Base-by-base conservation (phyloP, 495 filamentous ascomycete species). In the Lepidopterella palustris region DNA sequence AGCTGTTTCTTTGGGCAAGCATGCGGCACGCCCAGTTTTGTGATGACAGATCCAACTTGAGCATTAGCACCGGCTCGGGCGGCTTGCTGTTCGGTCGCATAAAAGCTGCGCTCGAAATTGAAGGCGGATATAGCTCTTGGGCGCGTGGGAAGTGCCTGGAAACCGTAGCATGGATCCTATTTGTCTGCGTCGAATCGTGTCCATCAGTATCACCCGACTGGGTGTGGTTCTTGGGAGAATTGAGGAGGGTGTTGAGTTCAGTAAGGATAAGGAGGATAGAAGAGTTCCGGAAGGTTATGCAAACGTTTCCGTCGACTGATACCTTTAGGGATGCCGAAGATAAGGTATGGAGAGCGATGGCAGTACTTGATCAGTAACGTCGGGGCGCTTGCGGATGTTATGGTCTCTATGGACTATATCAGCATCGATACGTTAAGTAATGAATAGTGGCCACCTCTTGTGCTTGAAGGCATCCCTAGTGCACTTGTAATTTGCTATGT, bases 231-330 rank as follows among this genome's bases (percentile, higher is more conserved):
- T 27, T 65, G 1, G 26, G 48, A 10, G 55, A 52, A 18, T n/a
- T 59, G 6, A 58, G 54, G 35, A 65, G 55, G 29, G 52, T 52
- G 6, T 23, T 47, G 10, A 58, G 57, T 24, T 47, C 61, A 18
- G 29, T 61, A 54, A 65, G 61, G 40, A n/a, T 65, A 26, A 61
- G 57, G 49, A 48, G 9, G 15, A 55, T 40, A 8, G 62, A 65
- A 13, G 58, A 65, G 15, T 65, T 65, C 15, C 31, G 23, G 50
- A 61, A 65, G 54, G 31, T 23, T 9, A 31, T 65, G 5, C 54
- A 45, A 4, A 21, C 40, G 26, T 65, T 61, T 45, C 62, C 62
- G 15, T 40, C 39, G 4, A 65, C 58, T 1, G 47, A 61, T 0
- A 35, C 53, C 18, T 55, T 58, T 18, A 39, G 27, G 45, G 15